A percentile compares a stretch with the other conserved stretches of the same genome.
Conservation (phyloP, 2,329 filamentous ascomycete genomes). For the Tolypocladium pustulatum region DNA sequence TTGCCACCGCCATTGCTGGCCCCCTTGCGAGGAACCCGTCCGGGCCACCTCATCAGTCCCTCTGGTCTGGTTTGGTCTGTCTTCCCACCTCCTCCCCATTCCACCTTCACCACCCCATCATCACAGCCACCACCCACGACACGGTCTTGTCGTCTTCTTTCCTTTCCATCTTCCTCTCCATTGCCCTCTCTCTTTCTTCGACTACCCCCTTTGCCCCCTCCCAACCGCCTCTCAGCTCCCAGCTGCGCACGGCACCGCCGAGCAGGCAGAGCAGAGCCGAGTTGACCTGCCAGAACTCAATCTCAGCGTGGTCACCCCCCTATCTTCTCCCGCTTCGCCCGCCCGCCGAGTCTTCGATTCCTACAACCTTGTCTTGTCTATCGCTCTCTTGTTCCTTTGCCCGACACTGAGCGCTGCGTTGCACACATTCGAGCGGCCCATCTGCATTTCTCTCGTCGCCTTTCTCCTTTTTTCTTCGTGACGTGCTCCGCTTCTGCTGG, state of each 20-base stretch:
- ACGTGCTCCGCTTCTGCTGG: constrained; percentile 14
- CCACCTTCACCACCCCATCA: constrained; percentile 6
- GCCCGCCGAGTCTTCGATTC: constrained; percentile 7
- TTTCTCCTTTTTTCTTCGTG: constrained; percentile 14
- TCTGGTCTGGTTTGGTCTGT: neutral
- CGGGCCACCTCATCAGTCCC: neutral
- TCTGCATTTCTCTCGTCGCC: constrained; percentile 12
- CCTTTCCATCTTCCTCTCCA: constrained; percentile 15
- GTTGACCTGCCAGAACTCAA: constrained; percentile 3
- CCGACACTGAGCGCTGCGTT: constrained; percentile 9
- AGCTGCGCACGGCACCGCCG: constrained; percentile 4
- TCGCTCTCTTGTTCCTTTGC: constrained; percentile 11
- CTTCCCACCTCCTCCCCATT: constrained; percentile 3
- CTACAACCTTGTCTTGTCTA: constrained; percentile 6
- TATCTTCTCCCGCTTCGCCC: constrained; percentile 18
- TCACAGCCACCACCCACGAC: neutral
- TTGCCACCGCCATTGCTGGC: neutral
- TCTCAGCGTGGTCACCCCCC: constrained; percentile 13
- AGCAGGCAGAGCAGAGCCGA: constrained; percentile 6
- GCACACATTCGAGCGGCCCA: constrained; percentile 12
- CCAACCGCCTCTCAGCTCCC: constrained; percentile 12
- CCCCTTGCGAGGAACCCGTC: neutral
- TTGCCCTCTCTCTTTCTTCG: constrained; percentile 13
- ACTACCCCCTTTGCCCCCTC: constrained; percentile 14
- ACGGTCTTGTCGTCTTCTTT: constrained; percentile 11